A percentile compares a stretch with the other conserved stretches of the same genome.
These are phyloP conservation scores for Russula foetens DNA, from an alignment of 768 basidiomycete genomes.

Conservation along the genomic window DNA sequence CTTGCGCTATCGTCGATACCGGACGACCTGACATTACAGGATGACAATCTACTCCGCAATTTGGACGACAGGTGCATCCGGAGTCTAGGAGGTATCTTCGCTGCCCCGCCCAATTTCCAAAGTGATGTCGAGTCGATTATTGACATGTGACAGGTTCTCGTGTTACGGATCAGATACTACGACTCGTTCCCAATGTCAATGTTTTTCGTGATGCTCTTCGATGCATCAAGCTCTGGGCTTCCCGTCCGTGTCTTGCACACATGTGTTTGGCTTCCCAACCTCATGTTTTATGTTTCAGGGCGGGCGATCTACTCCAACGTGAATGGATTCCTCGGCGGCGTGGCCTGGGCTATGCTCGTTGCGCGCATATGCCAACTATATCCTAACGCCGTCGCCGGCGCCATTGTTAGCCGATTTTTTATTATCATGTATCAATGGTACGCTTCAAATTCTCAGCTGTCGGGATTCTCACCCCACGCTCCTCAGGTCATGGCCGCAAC, in stretches of 20 bases:
- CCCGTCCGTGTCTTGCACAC: conserved; percentile 47
- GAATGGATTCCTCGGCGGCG: conserved; percentile 94
- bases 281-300: conserved; percentile 36
- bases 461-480: not conserved
- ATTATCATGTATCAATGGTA: conserved; percentile 98
- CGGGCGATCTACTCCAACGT: conserved; percentile 98
- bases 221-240: conserved; percentile 97
- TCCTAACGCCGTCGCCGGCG: conserved; percentile 88
- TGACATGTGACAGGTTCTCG: conserved; percentile 59
- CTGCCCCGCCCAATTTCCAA: not conserved
- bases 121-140: not conserved
- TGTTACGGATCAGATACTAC: conserved; percentile 91
- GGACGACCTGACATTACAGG: conserved; percentile 81
- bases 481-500: conserved; percentile 94
- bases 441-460: conserved; percentile 23
- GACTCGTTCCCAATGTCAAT: conserved; percentile 87
- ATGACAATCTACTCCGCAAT: conserved; percentile 87
- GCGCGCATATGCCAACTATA: conserved; percentile 98
- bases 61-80: conserved; percentile 92
- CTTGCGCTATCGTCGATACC: conserved; percentile 82
- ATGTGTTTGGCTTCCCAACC: not conserved
- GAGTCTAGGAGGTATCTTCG: conserved; percentile 75
- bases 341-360: conserved; percentile 98
- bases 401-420: conserved; percentile 96
- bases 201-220: conserved; percentile 93